Evolutionary conservation across 331 rosid genomes (phyloP), one percentile per base, ranked within the genome.

Genomic region (Quercus tomentella): DNA sequence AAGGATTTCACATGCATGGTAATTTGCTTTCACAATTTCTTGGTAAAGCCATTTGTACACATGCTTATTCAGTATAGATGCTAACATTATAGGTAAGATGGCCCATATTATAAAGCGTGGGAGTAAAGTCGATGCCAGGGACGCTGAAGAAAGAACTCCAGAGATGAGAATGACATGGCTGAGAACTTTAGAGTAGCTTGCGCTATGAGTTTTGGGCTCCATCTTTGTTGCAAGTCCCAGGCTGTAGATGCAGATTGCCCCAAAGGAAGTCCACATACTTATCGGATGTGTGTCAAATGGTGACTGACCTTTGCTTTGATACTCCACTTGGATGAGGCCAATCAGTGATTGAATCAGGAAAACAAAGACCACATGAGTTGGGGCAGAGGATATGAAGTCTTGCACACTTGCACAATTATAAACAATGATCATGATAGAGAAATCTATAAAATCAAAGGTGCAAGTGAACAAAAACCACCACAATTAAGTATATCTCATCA

Each of bases 231-330:
- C 82, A 17, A 79, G 82, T 45, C 82, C 82, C 54, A 79, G 49
- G 65, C 78, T 72, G 74, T 79, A 78, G 45, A 79, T 18, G 63
- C 67, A 31, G 6, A 78, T 79, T 7, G 82, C 56, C 5, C 22
- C 82, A 49, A 79, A 79, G 78, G 65, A 79, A 22, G 73, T 73
- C 82, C 82, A 79, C 74, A 73, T 79, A 56, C 67, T 73, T 16
- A 78, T 67, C 15, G 83, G 31, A 73, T 73, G 83, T 35, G 43
- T 35, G 30, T 26, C 43, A 35, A 35, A 35, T 35, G 43, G 43
- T 35, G 43, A 35, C 43, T 6, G 9, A 35, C 0, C 7, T 35
- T 35, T 35, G 43, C 43, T 35, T 35, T 35, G 9, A 35, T 35
- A 79, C 63, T 79, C 73, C 67, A 79, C 67, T 73, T 79, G 83